Conservation (phyloP, 1,284 basidiomycete species). For the Ganoderma resinaceum region DNA sequence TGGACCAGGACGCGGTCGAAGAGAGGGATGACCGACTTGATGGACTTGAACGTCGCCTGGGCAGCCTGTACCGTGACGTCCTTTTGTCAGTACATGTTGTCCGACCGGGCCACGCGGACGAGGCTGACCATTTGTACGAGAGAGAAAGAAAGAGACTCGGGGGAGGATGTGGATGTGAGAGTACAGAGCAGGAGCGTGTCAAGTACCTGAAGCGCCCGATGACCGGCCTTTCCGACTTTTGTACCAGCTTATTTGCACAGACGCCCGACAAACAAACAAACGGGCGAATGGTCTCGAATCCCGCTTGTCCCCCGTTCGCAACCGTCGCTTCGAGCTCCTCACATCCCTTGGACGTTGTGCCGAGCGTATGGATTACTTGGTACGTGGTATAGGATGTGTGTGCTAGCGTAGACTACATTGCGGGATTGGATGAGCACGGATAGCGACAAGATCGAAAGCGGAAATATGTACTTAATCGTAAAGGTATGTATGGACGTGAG, state of each 20-base stretch:
- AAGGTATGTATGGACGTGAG: not conserved
- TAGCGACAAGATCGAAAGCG: conserved; percentile 14
- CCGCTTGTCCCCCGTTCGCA: not conserved
- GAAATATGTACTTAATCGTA: not conserved
- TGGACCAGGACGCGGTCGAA: conserved; percentile 98
- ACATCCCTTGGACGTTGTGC: not conserved
- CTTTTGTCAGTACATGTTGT: not conserved
- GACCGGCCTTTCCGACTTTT: conserved; percentile 10
- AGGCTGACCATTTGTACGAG: conserved; percentile 26
- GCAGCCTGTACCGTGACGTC: conserved; percentile 57
- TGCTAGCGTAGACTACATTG: conserved; percentile 36
- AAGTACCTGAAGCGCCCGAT: conserved; percentile 18
- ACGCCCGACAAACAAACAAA: conserved; percentile 17
- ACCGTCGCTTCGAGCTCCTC: not conserved
- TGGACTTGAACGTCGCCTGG: conserved; percentile 91
- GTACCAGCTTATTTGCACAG: conserved; percentile 10
- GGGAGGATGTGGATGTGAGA: not conserved
- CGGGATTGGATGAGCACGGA: conserved; percentile 24
- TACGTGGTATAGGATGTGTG: conserved; percentile 33
- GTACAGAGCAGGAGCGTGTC: conserved; percentile 11
- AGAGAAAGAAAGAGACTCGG: not conserved
- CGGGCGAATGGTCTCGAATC: conserved; percentile 16
- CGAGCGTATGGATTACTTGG: not conserved
- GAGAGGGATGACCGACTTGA: conserved; percentile 91
- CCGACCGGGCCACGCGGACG: not conserved